phyloP scores from a whole-genome alignment of 257 asterid species.

The Voacanga thouarsii region DNA sequence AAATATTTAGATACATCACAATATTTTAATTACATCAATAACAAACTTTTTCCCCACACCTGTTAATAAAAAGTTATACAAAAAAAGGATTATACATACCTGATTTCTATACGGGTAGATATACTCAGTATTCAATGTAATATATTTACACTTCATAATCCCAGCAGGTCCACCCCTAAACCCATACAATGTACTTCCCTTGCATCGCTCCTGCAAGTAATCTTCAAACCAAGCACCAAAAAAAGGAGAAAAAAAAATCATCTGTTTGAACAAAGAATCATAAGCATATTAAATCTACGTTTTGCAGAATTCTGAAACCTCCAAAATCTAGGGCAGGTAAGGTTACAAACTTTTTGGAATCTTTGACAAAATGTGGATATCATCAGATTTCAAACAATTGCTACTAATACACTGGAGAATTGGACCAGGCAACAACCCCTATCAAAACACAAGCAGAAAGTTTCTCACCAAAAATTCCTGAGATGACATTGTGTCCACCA shows the following conservation, averaged over 20 bases:
- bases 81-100: slow-evolving; percentile 32
- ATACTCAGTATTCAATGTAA: slow-evolving; percentile 66
- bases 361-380: background rate
- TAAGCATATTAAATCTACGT: background rate
- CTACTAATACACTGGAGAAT: background rate
- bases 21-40: background rate
- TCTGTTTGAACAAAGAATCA: background rate
- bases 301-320: background rate
- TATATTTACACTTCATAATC: slow-evolving; percentile 85
- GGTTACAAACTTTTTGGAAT: background rate
- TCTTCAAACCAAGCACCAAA: slow-evolving; percentile 47
- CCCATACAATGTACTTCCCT: slow-evolving; percentile 90
- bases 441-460: background rate
- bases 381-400: background rate
- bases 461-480: slow-evolving; percentile 81
- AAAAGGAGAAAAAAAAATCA: slow-evolving; percentile 8
- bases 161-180: slow-evolving; percentile 99
- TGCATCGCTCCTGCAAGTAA: slow-evolving; percentile 83
- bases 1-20: background rate
- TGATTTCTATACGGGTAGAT: slow-evolving; percentile 96
- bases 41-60: background rate
- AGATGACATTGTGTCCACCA: slow-evolving; percentile 97
- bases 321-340: background rate
- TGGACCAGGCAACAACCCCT: background rate
- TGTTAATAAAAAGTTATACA: background rate